Evolutionary conservation across 208 protist genomes (phyloP).

Genomic region (Acanthamoeba castellanii): DNA sequence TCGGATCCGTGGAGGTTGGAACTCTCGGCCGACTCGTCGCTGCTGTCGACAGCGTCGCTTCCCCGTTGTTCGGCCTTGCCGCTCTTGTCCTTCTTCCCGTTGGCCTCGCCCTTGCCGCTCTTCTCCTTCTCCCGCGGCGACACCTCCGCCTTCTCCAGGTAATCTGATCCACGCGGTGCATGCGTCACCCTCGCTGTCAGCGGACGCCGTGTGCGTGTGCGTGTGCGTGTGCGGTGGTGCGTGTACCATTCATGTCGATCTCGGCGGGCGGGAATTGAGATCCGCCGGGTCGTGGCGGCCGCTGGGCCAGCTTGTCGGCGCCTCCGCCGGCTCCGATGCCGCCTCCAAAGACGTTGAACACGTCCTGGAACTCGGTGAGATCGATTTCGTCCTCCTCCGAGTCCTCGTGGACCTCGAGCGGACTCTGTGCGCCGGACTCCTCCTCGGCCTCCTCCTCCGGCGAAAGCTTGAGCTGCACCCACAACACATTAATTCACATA

Average conservation of each 20-base stretch:
- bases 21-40: neutral
- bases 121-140: neutral
- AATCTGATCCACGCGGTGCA: neutral
- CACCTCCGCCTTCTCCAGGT: neutral
- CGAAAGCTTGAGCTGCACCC: conserved; percentile 25
- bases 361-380: conserved; percentile 66
- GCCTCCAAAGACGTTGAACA: conserved; percentile 64
- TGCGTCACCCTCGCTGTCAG: too few relatives aligned
- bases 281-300: neutral
- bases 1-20: neutral
- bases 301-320: neutral
- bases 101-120: neutral
- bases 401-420: conserved; percentile 43
- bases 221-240: neutral
- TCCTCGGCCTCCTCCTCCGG: conserved; percentile 46
- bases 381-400: conserved; percentile 73
- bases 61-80: neutral
- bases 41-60: neutral
- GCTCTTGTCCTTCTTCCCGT: conserved; percentile 26
- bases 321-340: conserved; percentile 33
- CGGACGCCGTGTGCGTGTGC: neutral
- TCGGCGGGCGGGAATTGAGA: neutral
- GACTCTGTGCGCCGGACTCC: conserved; percentile 16
- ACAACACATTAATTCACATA: neutral
- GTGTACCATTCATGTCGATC: conserved; percentile 37